Evolutionary conservation across 1,284 basidiomycete species (phyloP).

Genomic region (Pisolithus thermaeus): DNA sequence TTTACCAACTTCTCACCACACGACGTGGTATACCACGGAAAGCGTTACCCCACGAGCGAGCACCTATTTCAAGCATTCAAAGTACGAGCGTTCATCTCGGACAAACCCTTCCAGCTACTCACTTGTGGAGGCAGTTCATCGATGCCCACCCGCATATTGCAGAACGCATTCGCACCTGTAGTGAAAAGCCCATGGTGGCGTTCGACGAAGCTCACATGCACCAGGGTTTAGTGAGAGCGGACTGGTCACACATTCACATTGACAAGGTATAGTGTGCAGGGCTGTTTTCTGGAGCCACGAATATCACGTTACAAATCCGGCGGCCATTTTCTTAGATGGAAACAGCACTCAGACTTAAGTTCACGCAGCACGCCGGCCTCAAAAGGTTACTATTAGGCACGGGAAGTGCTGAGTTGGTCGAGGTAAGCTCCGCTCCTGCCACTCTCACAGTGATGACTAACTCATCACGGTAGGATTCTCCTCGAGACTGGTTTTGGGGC

Average conservation of each 20-base stretch:
- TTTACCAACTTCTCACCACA: constrained; percentile 65
- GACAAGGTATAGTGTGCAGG: constrained; percentile 15
- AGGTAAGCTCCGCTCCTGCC: constrained; percentile 17
- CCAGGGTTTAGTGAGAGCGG: constrained; percentile 23
- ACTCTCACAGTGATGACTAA: not conserved
- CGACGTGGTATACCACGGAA: constrained; percentile 50
- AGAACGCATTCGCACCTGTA: constrained; percentile 27
- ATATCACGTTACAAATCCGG: not conserved
- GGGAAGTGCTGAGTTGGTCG: constrained; percentile 29
- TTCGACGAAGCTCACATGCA: constrained; percentile 31
- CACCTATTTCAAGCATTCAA: constrained; percentile 68
- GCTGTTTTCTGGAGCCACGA: not conserved
- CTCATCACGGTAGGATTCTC: constrained; percentile 27
- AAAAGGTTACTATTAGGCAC: constrained; percentile 33
- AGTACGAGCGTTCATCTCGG: constrained; percentile 23
- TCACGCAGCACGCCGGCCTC: constrained; percentile 36
- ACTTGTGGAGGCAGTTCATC: constrained; percentile 20
- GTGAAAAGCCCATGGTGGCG: constrained; percentile 25
- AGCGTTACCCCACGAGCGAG: constrained; percentile 58
- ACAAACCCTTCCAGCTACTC: not conserved
- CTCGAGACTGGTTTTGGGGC: constrained; percentile 41
- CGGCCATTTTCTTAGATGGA: constrained; percentile 31
- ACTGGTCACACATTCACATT: constrained; percentile 30
- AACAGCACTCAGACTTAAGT: constrained; percentile 34
- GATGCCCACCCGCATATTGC: constrained; percentile 27